Base-by-base conservation (phyloP, 1,284 basidiomycete genomes). In the Tetrapyrgos nigripes region DNA sequence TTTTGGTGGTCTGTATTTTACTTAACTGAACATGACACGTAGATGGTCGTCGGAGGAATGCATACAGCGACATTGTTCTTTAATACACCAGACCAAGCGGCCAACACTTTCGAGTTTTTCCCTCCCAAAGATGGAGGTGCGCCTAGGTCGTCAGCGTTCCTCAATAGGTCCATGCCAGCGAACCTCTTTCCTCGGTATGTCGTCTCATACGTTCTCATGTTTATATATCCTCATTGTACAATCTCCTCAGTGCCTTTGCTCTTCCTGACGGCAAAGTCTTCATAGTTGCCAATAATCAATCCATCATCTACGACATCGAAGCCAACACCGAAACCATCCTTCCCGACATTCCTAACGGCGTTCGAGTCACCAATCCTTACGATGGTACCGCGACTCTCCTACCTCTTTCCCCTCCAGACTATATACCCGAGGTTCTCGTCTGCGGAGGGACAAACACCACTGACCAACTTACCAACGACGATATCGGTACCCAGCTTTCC, bases 31-130 rank as follows among this genome's bases (percentile, higher is more conserved):
- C 48, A 13, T n/a, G n/a, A n/a, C 26, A 64, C 53, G 54, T 59
- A 78, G 66, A 74, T 80, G 73, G 71, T 81, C 48, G 70, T 79
- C 14, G 78, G 79, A 23, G 79, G 79, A 1, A 76, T 71, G 6
- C 72, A 76, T 51, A 70, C 69, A 14, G 57, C 63, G n/a, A 72
- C 74, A 11, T 63, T 64, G 4, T 79, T 79, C 65, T 58, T 47
- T 44, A 58, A 58, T 50, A 48, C 23, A 11, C 19, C 19, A 17
- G 17, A 8, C 73, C 73, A 78, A 19, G 75, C 79, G 0, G 80
- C 76, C 55, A 84, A 84, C 64, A 80, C 74, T 26, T 75, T 81
- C 64, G 83, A 85, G 65, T 85, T 80, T 67, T 83, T 81, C 73
- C 83, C 83, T 17, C 72, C 77, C 1, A 84, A 85, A 63, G 79